Percentiles rank a stretch among this genome's conserved stretches.
phyloP scores from a whole-genome alignment of 2,329 filamentous ascomycete genomes.

The Myriangium duriaei region DNA sequence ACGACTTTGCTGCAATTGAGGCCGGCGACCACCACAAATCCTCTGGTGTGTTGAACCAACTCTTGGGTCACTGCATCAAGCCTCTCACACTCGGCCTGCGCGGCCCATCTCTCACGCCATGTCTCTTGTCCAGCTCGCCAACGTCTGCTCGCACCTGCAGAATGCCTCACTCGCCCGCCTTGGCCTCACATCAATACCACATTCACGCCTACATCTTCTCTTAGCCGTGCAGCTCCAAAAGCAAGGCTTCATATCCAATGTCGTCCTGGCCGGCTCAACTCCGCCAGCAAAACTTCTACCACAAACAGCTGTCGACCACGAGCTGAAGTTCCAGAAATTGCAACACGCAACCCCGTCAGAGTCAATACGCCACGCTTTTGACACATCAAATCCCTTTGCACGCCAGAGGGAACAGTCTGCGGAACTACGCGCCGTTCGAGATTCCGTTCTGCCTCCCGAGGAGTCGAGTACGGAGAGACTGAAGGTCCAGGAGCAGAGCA shows the following conservation, averaged over 20 bases:
- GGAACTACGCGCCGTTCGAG: neutral
- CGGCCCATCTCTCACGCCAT: conserved; percentile 32
- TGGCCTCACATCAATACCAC: conserved; percentile 69
- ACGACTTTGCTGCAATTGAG: too few relatives aligned
- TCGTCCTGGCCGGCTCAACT: conserved; percentile 57
- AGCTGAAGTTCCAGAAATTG: conserved; percentile 3
- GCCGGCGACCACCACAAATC: too few relatives aligned
- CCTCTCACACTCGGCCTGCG: too few relatives aligned
- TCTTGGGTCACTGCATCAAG: too few relatives aligned
- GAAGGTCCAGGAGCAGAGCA: neutral
- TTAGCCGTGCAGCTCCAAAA: conserved; percentile 68
- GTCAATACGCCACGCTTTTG: neutral
- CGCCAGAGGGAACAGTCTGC: neutral
- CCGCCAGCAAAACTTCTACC: conserved; percentile 27
- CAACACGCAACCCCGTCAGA: neutral
- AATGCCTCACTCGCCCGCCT: conserved; percentile 78
- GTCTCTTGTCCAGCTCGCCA: conserved; percentile 61
- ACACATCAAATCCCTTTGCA: neutral
- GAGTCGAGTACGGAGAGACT: neutral
- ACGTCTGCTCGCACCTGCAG: conserved; percentile 83
- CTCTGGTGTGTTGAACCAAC: too few relatives aligned
- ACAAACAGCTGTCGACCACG: conserved; percentile 12
- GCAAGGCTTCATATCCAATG: conserved; percentile 66
- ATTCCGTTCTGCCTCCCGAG: neutral
- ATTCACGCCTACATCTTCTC: conserved; percentile 66